Evolutionary conservation across 2,329 filamentous ascomycete genomes (phyloP).

Genomic region (Trichoderma lentiforme): DNA sequence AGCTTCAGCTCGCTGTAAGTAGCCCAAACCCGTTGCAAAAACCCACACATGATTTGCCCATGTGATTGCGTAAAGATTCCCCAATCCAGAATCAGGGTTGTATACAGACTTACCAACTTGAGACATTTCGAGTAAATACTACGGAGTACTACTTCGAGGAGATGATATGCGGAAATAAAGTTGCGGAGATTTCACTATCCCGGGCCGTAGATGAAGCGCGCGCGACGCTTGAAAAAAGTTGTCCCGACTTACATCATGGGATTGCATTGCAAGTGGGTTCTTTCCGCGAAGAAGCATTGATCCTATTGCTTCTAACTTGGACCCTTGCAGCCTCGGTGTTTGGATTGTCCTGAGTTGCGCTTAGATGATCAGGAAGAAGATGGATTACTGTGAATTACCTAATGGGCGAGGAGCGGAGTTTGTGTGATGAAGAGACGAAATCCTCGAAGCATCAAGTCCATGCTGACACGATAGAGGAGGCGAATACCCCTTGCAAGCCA

Average conservation of each 20-base stretch:
- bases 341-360: background rate
- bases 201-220: background rate
- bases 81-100: background rate
- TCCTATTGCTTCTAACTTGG: background rate
- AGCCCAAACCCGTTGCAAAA: background rate
- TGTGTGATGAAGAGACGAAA: background rate
- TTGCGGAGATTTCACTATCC: background rate
- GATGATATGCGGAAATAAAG: background rate
- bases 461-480: background rate
- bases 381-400: background rate
- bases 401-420: background rate
- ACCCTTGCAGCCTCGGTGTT: background rate
- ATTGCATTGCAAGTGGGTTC: background rate
- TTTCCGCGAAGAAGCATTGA: background rate
- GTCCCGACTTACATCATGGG: background rate
- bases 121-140: background rate
- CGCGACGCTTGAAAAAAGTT: background rate
- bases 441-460: background rate
- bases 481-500: background rate
- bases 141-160: background rate
- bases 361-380: background rate
- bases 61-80: background rate
- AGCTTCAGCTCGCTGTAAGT: background rate
- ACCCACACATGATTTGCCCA: background rate
- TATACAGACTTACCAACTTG: background rate